phyloP scores from a whole-genome alignment of 1,284 basidiomycete species.

The Tremellales sp. region DNA sequence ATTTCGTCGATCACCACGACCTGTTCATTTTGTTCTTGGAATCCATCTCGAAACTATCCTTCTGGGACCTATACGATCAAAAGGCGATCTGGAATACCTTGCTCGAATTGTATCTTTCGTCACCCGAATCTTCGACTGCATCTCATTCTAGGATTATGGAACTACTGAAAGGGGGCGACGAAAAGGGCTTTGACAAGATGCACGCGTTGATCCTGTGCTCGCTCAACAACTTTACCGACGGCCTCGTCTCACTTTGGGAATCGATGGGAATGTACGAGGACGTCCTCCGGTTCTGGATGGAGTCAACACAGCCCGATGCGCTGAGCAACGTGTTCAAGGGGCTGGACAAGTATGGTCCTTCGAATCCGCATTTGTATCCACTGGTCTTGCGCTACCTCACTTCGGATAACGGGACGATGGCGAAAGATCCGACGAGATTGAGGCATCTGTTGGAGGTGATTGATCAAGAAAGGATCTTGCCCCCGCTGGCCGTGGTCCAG shows the following conservation, averaged over 20 bases:
- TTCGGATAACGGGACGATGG: conserved; percentile 65
- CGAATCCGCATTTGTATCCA: conserved; percentile 73
- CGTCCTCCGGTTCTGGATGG: conserved; percentile 87
- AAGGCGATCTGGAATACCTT: conserved; percentile 93
- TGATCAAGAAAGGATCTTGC: conserved; percentile 74
- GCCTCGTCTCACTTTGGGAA: conserved; percentile 88
- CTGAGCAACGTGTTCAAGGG: conserved; percentile 59
- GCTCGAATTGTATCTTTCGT: conserved; percentile 82
- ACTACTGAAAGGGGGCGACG: conserved; percentile 20
- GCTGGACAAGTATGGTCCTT: conserved; percentile 67
- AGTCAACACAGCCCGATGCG: conserved; percentile 58
- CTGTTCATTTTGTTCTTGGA: conserved; percentile 87
- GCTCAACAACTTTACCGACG: conserved; percentile 71
- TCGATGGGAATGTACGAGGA: conserved; percentile 94
- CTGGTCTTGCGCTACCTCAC: conserved; percentile 88
- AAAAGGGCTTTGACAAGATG: conserved; percentile 78
- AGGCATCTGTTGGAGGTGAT: conserved; percentile 67
- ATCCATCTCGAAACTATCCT: conserved; percentile 68
- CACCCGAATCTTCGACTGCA: conserved; percentile 49
- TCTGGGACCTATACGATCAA: conserved; percentile 85
- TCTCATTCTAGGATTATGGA: too few species aligned
- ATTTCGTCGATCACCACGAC: conserved; percentile 84
- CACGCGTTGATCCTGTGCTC: conserved; percentile 93
- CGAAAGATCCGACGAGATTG: conserved; percentile 67
- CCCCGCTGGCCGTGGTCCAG: conserved; percentile 83